phyloP scores from a whole-genome alignment of 2,329 filamentous ascomycete species.

The Elsinoe arachidis region DNA sequence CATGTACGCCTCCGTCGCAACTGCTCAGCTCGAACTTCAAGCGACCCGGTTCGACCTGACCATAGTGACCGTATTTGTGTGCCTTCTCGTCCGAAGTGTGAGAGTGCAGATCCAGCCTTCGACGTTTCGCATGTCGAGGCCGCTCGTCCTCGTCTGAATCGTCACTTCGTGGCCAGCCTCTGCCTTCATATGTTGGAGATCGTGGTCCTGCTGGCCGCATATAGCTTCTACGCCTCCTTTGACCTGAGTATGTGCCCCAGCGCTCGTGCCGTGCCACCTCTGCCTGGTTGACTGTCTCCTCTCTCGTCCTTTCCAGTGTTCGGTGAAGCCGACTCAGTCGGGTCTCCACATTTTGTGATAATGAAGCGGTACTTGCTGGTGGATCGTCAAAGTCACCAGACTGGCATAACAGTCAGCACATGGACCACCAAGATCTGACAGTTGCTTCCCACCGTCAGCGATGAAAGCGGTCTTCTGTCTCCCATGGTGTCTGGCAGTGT shows the following conservation, averaged over 20 bases:
- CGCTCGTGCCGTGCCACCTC: constrained; percentile 17
- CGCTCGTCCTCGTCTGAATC: constrained; percentile 16
- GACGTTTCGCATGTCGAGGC: constrained; percentile 24
- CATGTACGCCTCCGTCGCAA: constrained; percentile 71
- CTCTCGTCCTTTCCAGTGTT: constrained; percentile 27
- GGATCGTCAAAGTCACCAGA: constrained; percentile 38
- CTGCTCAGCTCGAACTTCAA: constrained; percentile 80
- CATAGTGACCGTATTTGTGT: constrained; percentile 76
- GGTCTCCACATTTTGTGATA: constrained; percentile 20
- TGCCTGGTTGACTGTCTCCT: constrained; percentile 22
- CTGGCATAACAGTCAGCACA: constrained; percentile 16
- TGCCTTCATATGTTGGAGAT: constrained; percentile 3
- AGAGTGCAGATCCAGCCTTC: constrained; percentile 31
- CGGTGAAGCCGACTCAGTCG: constrained; percentile 28
- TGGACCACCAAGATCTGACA: neutral
- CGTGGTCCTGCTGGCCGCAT: constrained; percentile 7
- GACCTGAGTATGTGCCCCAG: constrained; percentile 14
- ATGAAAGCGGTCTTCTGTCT: constrained; percentile 16
- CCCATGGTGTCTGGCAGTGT: constrained; percentile 13
- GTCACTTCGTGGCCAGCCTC: constrained; percentile 11
- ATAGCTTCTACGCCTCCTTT: constrained; percentile 12
- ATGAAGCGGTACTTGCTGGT: constrained; percentile 29
- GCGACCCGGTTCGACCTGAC: constrained; percentile 74
- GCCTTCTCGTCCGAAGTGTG: constrained; percentile 20
- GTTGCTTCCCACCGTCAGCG: constrained; percentile 14